Evolutionary conservation across 176 grass and related monocot species (phyloP).

Genomic region (Tuctoria greenei): DNA sequence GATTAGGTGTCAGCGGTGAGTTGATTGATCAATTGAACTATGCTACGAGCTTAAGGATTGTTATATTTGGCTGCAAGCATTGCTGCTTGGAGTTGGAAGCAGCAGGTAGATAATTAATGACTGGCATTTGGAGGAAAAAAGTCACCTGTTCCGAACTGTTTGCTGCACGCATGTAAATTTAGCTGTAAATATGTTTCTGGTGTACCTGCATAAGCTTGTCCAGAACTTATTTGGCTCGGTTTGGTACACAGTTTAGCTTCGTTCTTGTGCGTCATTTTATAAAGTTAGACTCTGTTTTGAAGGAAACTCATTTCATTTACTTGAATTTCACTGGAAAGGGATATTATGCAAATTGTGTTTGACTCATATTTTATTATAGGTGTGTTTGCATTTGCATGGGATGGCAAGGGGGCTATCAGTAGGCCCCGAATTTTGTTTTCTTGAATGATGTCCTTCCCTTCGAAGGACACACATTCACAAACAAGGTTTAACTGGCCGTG

Average conservation of each 20-base stretch:
- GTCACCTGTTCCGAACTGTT: not conserved
- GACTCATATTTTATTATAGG: slow-evolving; percentile 17
- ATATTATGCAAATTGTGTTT: not conserved
- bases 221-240: not conserved
- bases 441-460: slow-evolving; percentile 62
- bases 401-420: slow-evolving; percentile 50
- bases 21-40: not conserved
- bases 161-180: not conserved
- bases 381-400: slow-evolving; percentile 21
- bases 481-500: slow-evolving; percentile 63
- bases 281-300: not conserved
- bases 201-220: not conserved
- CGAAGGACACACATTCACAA: slow-evolving; percentile 44
- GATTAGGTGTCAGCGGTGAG: not conserved
- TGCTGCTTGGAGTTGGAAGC: not conserved
- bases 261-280: not conserved
- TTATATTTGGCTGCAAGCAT: not conserved
- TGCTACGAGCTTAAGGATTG: not conserved
- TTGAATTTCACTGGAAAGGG: not conserved
- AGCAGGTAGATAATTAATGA: not conserved
- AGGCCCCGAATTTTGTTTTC: slow-evolving; percentile 22
- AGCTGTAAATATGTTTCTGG: slow-evolving; percentile 1
- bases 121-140: not conserved
- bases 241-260: not conserved
- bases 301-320: not conserved